Conservation (phyloP, 2,329 filamentous ascomycete genomes). For the Alternaria sp. region DNA sequence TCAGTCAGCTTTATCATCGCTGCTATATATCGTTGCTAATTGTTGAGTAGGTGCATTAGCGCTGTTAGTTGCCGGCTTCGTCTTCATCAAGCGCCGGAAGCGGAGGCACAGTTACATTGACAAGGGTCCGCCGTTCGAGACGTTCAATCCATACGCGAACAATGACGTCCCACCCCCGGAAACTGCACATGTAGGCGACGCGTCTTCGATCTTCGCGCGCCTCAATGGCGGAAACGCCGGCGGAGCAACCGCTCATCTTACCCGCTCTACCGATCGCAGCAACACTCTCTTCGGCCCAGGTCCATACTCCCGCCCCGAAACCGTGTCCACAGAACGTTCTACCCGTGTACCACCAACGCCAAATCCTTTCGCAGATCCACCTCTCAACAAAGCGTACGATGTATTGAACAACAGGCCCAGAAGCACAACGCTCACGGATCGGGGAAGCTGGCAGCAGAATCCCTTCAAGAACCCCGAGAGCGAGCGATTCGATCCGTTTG, state of each 20-base stretch:
- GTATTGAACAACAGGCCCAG: constrained; percentile 40
- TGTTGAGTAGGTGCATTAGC: constrained; percentile 33
- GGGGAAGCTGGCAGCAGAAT: constrained; percentile 43
- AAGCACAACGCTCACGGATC: constrained; percentile 44
- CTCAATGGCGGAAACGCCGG: neutral
- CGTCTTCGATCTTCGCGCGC: constrained; percentile 17
- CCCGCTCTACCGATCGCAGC: constrained; percentile 31
- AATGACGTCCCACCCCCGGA: constrained; percentile 28
- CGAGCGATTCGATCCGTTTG: constrained; percentile 47
- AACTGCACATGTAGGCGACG: constrained; percentile 24
- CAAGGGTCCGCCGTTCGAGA: constrained; percentile 30
- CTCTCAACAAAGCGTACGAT: constrained; percentile 46
- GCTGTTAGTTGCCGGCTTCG: constrained; percentile 26
- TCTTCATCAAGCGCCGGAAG: constrained; percentile 36
- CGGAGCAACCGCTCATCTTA: constrained; percentile 22
- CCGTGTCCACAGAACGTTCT: constrained; percentile 35
- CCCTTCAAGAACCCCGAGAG: constrained; percentile 44
- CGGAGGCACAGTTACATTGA: constrained; percentile 18
- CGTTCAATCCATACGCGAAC: constrained; percentile 34
- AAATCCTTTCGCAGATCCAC: constrained; percentile 46
- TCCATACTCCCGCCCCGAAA: constrained; percentile 40
- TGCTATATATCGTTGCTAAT: neutral
- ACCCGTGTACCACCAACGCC: constrained; percentile 27
- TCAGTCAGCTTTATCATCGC: constrained; percentile 6
- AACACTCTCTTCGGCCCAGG: constrained; percentile 36